These are phyloP conservation scores for Pharnaceum exiguum DNA, from an alignment of 148 eudicot genomes.

Conservation along the genomic window DNA sequence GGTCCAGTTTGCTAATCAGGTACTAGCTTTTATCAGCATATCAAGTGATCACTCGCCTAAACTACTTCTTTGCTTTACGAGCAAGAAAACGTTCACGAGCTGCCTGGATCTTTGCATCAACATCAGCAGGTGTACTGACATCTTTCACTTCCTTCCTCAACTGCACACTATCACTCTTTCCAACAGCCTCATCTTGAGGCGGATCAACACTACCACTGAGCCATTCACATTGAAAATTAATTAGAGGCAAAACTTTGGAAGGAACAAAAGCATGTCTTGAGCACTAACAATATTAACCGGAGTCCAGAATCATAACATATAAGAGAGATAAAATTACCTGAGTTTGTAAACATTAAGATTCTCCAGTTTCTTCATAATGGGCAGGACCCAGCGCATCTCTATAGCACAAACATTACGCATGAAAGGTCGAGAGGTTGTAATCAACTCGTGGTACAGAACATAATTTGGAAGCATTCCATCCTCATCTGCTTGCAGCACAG, in stretches of 20 bases:
- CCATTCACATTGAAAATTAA: conserved; percentile 6
- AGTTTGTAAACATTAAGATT: conserved; percentile 56
- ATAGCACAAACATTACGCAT: conserved; percentile 84
- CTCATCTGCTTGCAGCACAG: conserved; percentile 79
- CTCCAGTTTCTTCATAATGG: conserved; percentile 69
- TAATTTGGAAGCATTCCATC: conserved; percentile 96
- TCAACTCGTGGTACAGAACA: conserved; percentile 86
- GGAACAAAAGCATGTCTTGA: not conserved
- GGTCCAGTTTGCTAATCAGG: not conserved
- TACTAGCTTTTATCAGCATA: not conserved
- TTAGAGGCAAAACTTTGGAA: not conserved
- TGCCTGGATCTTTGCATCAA: conserved; percentile 62
- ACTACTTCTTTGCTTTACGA: conserved; percentile 58
- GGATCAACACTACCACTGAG: conserved; percentile 62
- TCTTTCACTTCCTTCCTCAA: conserved; percentile 27
- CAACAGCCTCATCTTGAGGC: conserved; percentile 25
- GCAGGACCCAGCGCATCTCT: conserved; percentile 75
- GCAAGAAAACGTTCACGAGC: conserved; percentile 94
- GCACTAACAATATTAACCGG: not conserved
- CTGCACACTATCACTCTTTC: conserved; percentile 18
- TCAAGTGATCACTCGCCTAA: not conserved
- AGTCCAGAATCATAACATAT: not conserved
- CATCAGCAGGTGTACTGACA: conserved; percentile 46
- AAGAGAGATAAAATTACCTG: conserved; percentile 31
- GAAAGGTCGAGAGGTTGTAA: conserved; percentile 79